Percentiles rank a stretch among this genome's conserved stretches.
Conservation (phyloP, 345 rosid genomes). For the Psidium friedrichsthalianum region DNA sequence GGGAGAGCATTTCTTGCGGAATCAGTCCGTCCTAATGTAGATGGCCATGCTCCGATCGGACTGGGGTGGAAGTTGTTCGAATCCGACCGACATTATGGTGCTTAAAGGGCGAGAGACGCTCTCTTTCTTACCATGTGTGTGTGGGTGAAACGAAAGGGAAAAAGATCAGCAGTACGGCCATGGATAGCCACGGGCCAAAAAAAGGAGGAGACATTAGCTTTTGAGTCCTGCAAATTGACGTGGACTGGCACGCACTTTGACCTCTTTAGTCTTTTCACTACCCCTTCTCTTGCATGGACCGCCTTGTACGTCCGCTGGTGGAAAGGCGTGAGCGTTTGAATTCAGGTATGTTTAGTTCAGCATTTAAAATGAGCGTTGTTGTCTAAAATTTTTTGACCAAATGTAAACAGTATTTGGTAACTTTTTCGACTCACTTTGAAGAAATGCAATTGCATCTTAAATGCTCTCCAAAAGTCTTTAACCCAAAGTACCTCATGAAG, state of each 20-base stretch:
- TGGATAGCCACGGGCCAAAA: neutral
- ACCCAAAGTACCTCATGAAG: too few relatives aligned
- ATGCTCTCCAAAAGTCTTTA: too few relatives aligned
- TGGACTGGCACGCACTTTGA: neutral
- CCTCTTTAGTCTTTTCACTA: neutral
- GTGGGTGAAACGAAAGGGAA: neutral
- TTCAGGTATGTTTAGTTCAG: too few relatives aligned
- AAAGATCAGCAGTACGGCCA: neutral
- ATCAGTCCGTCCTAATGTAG: neutral
- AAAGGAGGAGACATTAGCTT: neutral
- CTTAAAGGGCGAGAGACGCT: neutral
- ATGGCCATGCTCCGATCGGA: neutral
- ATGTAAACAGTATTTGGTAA: too few relatives aligned
- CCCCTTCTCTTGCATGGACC: neutral
- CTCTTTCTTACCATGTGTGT: neutral
- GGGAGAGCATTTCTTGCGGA: neutral
- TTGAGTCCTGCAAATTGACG: neutral
- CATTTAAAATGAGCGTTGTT: too few relatives aligned
- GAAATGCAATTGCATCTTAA: too few relatives aligned
- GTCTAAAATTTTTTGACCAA: too few relatives aligned
- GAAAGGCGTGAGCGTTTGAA: too few relatives aligned
- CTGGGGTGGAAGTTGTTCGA: neutral
- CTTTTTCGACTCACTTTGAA: too few relatives aligned
- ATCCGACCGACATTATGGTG: neutral
- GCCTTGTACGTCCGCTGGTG: neutral